Evolutionary conservation across 208 protist genomes (phyloP).

Genomic region (Trypanosoma cruzi): DNA sequence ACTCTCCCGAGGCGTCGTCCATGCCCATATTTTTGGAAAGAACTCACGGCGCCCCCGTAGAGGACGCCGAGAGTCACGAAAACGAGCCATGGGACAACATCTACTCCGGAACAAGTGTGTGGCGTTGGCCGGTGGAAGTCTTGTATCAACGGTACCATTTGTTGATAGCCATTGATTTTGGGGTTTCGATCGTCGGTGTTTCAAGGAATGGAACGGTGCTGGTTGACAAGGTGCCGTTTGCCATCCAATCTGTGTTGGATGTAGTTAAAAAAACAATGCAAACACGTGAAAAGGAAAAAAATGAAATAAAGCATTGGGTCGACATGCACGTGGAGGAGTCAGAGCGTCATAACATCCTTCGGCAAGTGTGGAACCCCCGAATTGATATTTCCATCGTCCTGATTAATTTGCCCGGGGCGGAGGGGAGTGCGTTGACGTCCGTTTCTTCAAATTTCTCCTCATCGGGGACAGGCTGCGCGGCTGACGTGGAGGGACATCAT

Average conservation of each 20-base stretch:
- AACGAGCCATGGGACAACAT: slow-evolving; percentile 66
- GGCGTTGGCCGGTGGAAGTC: slow-evolving; percentile 82
- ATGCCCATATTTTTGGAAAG: slow-evolving; percentile 28
- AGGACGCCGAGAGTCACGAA: slow-evolving; percentile 51
- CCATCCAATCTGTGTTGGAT: slow-evolving; percentile 62
- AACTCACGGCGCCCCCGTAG: slow-evolving; percentile 18
- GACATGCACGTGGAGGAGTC: slow-evolving; percentile 39
- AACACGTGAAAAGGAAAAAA: slow-evolving; percentile 56
- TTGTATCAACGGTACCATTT: slow-evolving; percentile 88
- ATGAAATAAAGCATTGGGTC: slow-evolving; percentile 49
- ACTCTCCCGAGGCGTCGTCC: background rate
- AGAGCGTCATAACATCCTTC: slow-evolving; percentile 39
- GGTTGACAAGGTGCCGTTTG: slow-evolving; percentile 66
- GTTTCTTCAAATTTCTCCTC: background rate
- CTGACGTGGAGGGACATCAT: no score
- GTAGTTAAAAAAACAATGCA: slow-evolving; percentile 62
- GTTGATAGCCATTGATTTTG: slow-evolving; percentile 80
- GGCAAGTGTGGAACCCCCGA: slow-evolving; percentile 71
- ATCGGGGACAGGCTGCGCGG: background rate
- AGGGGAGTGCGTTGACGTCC: background rate
- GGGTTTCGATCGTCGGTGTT: slow-evolving; percentile 65
- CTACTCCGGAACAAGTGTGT: slow-evolving; percentile 31
- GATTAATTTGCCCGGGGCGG: slow-evolving; percentile 65
- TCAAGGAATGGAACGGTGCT: slow-evolving; percentile 77
- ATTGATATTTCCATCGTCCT: slow-evolving; percentile 73